Evolutionary conservation across 306 rosid genomes (phyloP).

Genomic region (Lagenaria siceraria): DNA sequence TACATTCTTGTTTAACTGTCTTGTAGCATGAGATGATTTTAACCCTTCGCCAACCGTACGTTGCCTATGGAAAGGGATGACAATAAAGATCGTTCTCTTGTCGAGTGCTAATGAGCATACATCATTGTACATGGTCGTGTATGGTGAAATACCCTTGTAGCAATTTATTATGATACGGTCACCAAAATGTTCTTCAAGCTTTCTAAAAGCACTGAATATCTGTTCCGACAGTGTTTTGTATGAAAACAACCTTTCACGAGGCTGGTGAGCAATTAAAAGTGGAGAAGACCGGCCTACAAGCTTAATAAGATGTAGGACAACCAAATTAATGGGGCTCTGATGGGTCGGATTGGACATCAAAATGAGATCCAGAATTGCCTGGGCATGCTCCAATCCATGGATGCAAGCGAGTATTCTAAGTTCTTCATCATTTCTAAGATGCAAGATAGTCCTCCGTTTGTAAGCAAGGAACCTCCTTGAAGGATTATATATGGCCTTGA

Average conservation of each 20-base stretch:
- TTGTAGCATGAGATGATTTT: conserved; percentile 21
- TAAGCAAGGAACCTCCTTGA: conserved; percentile 44
- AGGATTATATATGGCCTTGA: conserved; percentile 40
- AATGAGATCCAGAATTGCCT: conserved; percentile 37
- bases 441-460: conserved; percentile 48
- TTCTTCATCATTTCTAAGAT: conserved; percentile 25
- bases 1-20: conserved; percentile 40
- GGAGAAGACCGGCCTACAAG: conserved; percentile 40
- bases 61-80: conserved; percentile 48
- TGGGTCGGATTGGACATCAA: conserved; percentile 45
- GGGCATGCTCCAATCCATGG: conserved; percentile 37
- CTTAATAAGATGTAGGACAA: conserved; percentile 43
- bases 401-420: conserved; percentile 46
- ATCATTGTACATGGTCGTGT: conserved; percentile 66
- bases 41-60: conserved; percentile 21
- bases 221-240: conserved; percentile 19
- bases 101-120: conserved; percentile 63
- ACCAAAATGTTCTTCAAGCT: conserved; percentile 15
- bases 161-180: conserved; percentile 23
- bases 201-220: conserved; percentile 35
- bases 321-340: conserved; percentile 24
- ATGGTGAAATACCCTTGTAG: conserved; percentile 53
- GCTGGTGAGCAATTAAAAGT: conserved; percentile 29
- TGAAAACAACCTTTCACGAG: conserved; percentile 7
- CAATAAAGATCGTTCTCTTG: conserved; percentile 39